Base-by-base conservation (phyloP, 495 filamentous ascomycete genomes). In the Bacidia rubella region DNA sequence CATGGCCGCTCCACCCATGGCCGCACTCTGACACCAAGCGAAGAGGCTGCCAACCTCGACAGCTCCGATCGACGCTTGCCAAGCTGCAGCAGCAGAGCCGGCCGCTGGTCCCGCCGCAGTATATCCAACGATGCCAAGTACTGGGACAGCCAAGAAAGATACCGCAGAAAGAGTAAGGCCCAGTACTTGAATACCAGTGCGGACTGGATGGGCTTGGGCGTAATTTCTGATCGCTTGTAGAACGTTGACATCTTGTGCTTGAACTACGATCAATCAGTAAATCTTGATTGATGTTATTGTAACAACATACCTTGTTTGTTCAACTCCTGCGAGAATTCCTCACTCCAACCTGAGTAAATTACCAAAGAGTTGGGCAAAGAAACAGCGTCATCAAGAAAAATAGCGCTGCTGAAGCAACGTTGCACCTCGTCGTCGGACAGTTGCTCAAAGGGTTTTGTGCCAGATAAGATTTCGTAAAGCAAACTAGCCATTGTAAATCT, bases 1-100 rank as follows among this genome's bases (percentile, higher is more conserved):
- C 22, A 64, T 11, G 27, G 62, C 61, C n/a, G 59, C 56, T 43
- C 62, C 62, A 21, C 61, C 61, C 59, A 63, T 62, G 1, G 54
- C 62, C 19, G 59, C 62, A 57, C 62, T 65, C 47, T 65, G 62
- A 57, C 60, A 63, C 60, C 58, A 65, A 7, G 62, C 52, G 26
- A 63, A 65, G 1, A 63, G 20, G 35, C 62, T 62, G 12, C 61
- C 62, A 38, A 54, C 61, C 39, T 65, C 27, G 11, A 63, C 59
- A 4, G 22, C 1, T 22, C 56, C 58, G 12, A 72, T 59, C 11
- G 57, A 59, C 11, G 49, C 49, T 27, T 59, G 54, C 54, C 57
- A 59, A 22, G 17, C 54, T 29, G 54, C 54, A 47, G 54, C 54
- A 35, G 38, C 38, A 27, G 51, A 53, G 26, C 43, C 43, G 10